These are phyloP conservation scores for Posidonia australis DNA, from an alignment of 106 monocot genomes.

Conservation along the genomic window DNA sequence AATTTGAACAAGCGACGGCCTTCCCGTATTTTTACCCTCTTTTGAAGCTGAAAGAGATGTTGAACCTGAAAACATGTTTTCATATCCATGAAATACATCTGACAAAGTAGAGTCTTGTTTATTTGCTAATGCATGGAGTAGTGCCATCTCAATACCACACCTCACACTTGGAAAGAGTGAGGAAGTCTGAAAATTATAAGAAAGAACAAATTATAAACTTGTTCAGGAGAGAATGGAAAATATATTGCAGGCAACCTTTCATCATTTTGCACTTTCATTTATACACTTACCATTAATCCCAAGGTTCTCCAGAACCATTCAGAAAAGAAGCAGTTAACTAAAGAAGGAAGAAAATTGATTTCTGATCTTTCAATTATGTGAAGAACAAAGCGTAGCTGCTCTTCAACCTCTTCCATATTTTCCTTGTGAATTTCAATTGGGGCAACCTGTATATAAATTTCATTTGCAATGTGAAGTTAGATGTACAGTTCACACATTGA, in stretches of 20 bases:
- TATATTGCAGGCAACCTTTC: neutral
- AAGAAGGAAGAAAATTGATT: constrained; percentile 42
- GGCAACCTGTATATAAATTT: constrained; percentile 47
- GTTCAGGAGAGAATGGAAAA: neutral
- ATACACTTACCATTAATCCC: constrained; percentile 57
- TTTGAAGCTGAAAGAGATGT: neutral
- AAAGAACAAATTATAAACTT: neutral
- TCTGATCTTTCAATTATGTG: constrained; percentile 58
- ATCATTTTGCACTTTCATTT: neutral
- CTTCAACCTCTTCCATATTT: constrained; percentile 63
- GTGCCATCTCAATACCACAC: constrained; percentile 89
- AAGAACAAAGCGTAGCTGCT: constrained; percentile 66
- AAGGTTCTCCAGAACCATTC: constrained; percentile 68
- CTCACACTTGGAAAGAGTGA: constrained; percentile 87
- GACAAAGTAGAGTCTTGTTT: constrained; percentile 23
- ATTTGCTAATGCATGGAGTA: constrained; percentile 65
- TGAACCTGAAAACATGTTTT: constrained; percentile 8
- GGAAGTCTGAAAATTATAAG: constrained; percentile 36
- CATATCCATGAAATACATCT: constrained; percentile 30
- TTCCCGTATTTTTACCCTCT: constrained; percentile 13
- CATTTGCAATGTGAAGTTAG: too few relatives aligned
- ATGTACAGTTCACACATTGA: too few relatives aligned
- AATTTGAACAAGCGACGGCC: constrained; percentile 33
- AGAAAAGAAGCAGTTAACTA: constrained; percentile 60
- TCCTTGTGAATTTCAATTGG: constrained; percentile 82